These are phyloP conservation scores for Eustoma russellianum DNA, from an alignment of 257 asterid species.

Conservation along the genomic window DNA sequence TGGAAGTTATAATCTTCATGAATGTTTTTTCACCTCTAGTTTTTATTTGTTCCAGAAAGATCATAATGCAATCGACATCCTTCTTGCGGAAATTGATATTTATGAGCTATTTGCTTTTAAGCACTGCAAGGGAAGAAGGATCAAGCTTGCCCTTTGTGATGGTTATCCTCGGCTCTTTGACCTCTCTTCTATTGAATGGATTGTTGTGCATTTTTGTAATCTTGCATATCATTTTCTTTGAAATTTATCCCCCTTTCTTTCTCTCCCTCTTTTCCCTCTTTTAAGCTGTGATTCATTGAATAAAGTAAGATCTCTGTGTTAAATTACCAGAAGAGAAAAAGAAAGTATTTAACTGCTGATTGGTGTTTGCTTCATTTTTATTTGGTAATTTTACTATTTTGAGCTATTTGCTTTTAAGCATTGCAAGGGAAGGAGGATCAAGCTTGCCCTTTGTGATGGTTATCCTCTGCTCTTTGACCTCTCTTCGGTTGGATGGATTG, in stretches of 20 bases:
- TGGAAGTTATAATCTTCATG: no score
- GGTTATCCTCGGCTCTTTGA: conserved; percentile 35
- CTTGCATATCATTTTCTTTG: no score
- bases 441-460: conserved; percentile 99
- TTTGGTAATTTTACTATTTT: not conserved
- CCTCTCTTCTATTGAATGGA: not conserved
- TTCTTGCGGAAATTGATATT: conserved; percentile 96
- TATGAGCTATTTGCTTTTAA: conserved; percentile 94
- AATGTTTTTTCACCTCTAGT: conserved; percentile 4
- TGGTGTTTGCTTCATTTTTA: no score
- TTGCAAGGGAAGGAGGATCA: conserved; percentile 90
- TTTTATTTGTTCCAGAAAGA: conserved; percentile 53
- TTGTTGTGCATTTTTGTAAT: not conserved
- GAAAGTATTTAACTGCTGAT: not conserved
- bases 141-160: conserved; percentile 95
- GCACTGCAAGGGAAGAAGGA: conserved; percentile 93
- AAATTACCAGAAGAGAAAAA: no score
- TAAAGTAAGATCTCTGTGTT: not conserved
- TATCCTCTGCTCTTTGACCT: conserved; percentile 13
- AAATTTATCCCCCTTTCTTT: no score
- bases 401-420: conserved; percentile 95
- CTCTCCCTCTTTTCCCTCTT: no score
- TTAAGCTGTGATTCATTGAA: not conserved
- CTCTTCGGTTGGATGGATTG: not conserved
- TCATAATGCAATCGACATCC: conserved; percentile 85